Conservation (phyloP, 805 yeast species). For the Kockiozyma suomiensis region DNA sequence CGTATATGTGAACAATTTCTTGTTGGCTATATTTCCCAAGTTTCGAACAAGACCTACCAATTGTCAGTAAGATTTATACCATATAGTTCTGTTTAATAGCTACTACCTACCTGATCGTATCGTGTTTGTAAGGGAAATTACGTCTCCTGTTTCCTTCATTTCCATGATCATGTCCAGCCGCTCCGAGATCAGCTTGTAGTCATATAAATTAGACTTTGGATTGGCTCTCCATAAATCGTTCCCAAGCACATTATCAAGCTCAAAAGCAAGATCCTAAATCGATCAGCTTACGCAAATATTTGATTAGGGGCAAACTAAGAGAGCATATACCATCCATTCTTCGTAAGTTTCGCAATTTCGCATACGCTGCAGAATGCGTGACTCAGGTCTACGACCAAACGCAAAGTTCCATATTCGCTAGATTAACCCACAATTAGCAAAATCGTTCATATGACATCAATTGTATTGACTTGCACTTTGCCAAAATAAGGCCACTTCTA, state of each 20-base stretch:
- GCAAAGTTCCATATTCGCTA: slow-evolving; percentile 32
- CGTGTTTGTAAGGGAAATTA: slow-evolving; percentile 60
- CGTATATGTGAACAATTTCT: slow-evolving; percentile 74
- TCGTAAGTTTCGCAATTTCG: slow-evolving; percentile 58
- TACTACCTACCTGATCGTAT: slow-evolving; percentile 59
- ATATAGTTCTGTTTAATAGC: neutral
- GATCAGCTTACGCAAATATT: neutral
- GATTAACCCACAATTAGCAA: too few relatives aligned
- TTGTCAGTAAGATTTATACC: neutral
- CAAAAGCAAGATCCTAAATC: slow-evolving; percentile 42
- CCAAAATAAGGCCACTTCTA: slow-evolving; percentile 19
- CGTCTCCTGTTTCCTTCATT: slow-evolving; percentile 64
- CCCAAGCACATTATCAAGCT: slow-evolving; percentile 48
- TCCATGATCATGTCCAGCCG: slow-evolving; percentile 63
- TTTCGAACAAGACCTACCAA: slow-evolving; percentile 68
- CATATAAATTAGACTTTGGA: slow-evolving; percentile 78
- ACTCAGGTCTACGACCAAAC: slow-evolving; percentile 50
- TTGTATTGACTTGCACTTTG: slow-evolving; percentile 4
- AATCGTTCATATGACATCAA: too few relatives aligned
- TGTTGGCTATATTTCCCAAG: slow-evolving; percentile 86
- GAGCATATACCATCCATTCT: slow-evolving; percentile 61
- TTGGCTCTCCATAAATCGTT: slow-evolving; percentile 54
- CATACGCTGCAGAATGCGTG: slow-evolving; percentile 49
- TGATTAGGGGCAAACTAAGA: neutral
- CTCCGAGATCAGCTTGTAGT: slow-evolving; percentile 77